Evolutionary conservation across 352 stramenopile species (phyloP).

Genomic region (Globisporangium irregulare): DNA sequence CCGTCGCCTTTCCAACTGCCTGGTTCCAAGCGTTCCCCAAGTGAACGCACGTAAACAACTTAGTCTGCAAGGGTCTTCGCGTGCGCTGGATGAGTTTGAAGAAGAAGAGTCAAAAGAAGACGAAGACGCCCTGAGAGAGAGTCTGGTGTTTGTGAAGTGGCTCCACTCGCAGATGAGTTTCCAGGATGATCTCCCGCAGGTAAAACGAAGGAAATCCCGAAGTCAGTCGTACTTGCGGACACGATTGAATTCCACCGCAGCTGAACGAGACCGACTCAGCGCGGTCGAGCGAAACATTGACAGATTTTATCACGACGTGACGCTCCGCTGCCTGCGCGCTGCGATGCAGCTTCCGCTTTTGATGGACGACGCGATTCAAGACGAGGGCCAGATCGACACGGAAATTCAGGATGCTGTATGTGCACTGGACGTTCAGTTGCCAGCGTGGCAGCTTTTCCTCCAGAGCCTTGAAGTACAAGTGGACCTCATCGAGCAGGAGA

Average conservation of each 20-base stretch:
- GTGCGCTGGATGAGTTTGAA: constrained; percentile 15
- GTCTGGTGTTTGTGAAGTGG: constrained; percentile 42
- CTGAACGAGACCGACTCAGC: constrained; percentile 28
- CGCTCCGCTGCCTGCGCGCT: constrained; percentile 40
- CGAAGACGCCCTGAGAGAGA: constrained; percentile 29
- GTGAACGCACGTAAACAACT: constrained; percentile 11
- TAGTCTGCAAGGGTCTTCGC: constrained; percentile 5
- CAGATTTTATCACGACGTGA: constrained; percentile 58
- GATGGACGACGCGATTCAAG: constrained; percentile 32
- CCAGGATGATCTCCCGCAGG: constrained; percentile 34
- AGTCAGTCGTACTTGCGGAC: constrained; percentile 37
- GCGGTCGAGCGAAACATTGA: constrained; percentile 38
- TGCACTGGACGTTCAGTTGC: constrained; percentile 34
- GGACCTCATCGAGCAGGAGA: constrained; percentile 43
- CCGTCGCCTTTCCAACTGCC: constrained; percentile 67
- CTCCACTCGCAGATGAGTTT: constrained; percentile 53
- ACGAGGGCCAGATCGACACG: constrained; percentile 46
- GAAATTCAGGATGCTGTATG: constrained; percentile 52
- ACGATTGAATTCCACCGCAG: constrained; percentile 33
- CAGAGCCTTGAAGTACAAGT: constrained; percentile 63
- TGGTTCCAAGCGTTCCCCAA: constrained; percentile 46
- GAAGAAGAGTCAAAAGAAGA: constrained; percentile 40
- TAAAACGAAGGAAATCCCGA: constrained; percentile 38
- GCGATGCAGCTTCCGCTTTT: constrained; percentile 51
- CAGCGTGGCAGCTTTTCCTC: constrained; percentile 55